Percentiles rank a stretch among this genome's conserved stretches.
phyloP scores from a whole-genome alignment of 1,284 basidiomycete species.

The Tylopilus microsporus region DNA sequence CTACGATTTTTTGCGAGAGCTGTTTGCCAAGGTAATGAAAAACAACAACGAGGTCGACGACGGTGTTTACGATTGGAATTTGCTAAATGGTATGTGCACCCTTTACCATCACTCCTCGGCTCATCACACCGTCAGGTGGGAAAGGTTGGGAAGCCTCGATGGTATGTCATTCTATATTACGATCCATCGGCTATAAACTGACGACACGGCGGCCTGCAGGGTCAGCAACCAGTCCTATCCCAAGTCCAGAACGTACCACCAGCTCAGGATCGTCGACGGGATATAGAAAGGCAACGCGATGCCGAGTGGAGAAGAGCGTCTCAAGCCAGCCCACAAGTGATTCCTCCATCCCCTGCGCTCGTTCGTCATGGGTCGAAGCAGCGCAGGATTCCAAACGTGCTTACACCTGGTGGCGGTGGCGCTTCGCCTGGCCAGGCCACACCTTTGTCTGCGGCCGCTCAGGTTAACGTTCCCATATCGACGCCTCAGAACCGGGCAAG shows the following conservation, averaged over 20 bases:
- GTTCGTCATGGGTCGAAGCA: slow-evolving; percentile 69
- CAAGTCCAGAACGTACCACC: slow-evolving; percentile 56
- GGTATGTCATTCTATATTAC: slow-evolving; percentile 41
- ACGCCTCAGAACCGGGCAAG: slow-evolving; percentile 45
- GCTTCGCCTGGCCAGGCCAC: slow-evolving; percentile 51
- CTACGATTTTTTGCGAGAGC: slow-evolving; percentile 93
- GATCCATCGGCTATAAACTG: slow-evolving; percentile 11
- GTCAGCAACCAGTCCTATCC: slow-evolving; percentile 56
- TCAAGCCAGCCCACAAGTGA: slow-evolving; percentile 50
- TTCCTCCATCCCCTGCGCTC: slow-evolving; percentile 70
- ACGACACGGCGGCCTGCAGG: slow-evolving; percentile 32
- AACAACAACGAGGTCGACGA: slow-evolving; percentile 87
- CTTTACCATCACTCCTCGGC: neutral
- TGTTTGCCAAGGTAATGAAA: slow-evolving; percentile 91
- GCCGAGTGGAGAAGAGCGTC: slow-evolving; percentile 42
- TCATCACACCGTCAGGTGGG: slow-evolving; percentile 50
- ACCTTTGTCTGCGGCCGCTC: slow-evolving; percentile 66
- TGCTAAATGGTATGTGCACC: slow-evolving; percentile 75
- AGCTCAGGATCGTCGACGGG: slow-evolving; percentile 52
- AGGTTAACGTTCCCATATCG: slow-evolving; percentile 64
- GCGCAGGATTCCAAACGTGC: slow-evolving; percentile 52
- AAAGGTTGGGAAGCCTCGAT: slow-evolving; percentile 90
- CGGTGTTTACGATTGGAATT: slow-evolving; percentile 94
- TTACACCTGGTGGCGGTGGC: slow-evolving; percentile 47
- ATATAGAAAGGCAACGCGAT: slow-evolving; percentile 50